Evolutionary conservation across 257 asterid genomes (phyloP), one percentile per base, ranked within the genome.

Genomic region (Asclepias syriaca): DNA sequence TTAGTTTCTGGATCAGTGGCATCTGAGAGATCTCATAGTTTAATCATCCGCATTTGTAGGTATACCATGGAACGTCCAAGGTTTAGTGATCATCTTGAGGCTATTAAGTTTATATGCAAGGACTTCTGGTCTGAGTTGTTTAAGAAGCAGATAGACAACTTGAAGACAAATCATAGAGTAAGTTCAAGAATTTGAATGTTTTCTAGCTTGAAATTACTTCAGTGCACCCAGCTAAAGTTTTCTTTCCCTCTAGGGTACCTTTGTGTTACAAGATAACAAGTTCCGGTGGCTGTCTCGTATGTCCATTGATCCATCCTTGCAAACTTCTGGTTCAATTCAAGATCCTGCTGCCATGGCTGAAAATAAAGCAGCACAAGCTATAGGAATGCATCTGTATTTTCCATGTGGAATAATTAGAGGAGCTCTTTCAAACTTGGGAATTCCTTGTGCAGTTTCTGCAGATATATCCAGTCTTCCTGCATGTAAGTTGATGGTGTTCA

Each of bases 401-500:
- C 99, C 98, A 34, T 90, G 99, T 84, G 99, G 99, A 70, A 91
- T 94, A 71, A 90, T 94, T 69, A 86, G 99, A 76, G 99, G 99
- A 71, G 97, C 97, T 43, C 98, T 94, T 56, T 91, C 99, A 63
- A 94, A 94, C 87, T 85, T 94, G 90, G 99, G 99, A 72, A 94
- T 94, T 79, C 91, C 91, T n/a, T 91, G 97, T 88, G 99, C 98
- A 78, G 99, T 94, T 83, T 91, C 99, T 78, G 99, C 98, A 54
- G 98, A 94, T 86, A 94, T 87, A 78, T 88, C 97, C 78, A 87
- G 81, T 81, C 93, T 88, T 75, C 99, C 99, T 58, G 95, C 98
- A 78, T 94, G 99, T 94, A 81, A 93, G 97, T 77, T 61, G n/a
- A 60, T 69, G 70, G 34, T 32, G 18, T 76, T 73, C 69, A 43